Conservation (phyloP, 495 filamentous ascomycete genomes). For the Xylaria nigripes region DNA sequence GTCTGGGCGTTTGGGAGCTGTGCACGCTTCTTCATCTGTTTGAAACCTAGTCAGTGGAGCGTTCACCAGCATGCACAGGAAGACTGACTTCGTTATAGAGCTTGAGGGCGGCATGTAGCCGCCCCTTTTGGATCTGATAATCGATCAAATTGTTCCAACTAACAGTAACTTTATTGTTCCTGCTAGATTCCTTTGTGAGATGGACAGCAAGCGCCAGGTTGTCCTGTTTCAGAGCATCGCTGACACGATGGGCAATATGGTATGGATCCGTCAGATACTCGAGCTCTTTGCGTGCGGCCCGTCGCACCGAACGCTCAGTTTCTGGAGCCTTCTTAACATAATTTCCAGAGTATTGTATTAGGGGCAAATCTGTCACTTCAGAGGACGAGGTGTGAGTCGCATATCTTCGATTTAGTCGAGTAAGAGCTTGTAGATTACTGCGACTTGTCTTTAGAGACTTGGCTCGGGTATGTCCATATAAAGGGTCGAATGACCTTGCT, state of each 20-base stretch:
- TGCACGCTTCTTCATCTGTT: slow-evolving; percentile 87
- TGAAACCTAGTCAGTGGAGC: not conserved
- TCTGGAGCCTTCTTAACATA: slow-evolving; percentile 15
- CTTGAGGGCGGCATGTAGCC: slow-evolving; percentile 56
- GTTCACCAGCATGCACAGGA: not conserved
- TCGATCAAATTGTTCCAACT: slow-evolving; percentile 85
- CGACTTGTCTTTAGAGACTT: not conserved
- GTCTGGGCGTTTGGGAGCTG: slow-evolving; percentile 66
- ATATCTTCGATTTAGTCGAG: slow-evolving; percentile 7
- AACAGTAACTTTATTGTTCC: slow-evolving; percentile 51
- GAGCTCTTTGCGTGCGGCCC: slow-evolving; percentile 46
- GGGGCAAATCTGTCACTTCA: not conserved
- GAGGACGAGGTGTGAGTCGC: not conserved
- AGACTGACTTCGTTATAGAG: slow-evolving; percentile 71
- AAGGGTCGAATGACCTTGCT: slow-evolving; percentile 15
- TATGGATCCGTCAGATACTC: slow-evolving; percentile 57
- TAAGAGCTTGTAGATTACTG: not conserved
- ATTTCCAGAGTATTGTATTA: too few species aligned
- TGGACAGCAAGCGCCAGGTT: slow-evolving; percentile 54
- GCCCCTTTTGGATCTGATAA: slow-evolving; percentile 52
- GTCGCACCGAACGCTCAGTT: slow-evolving; percentile 14
- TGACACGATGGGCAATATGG: slow-evolving; percentile 56
- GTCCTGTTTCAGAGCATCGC: slow-evolving; percentile 42
- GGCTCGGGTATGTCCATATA: slow-evolving; percentile 1
- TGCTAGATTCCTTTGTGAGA: slow-evolving; percentile 59